These are phyloP conservation scores for Colletotrichum echinochloae DNA, from an alignment of 2,329 filamentous ascomycete species.

Conservation along the genomic window DNA sequence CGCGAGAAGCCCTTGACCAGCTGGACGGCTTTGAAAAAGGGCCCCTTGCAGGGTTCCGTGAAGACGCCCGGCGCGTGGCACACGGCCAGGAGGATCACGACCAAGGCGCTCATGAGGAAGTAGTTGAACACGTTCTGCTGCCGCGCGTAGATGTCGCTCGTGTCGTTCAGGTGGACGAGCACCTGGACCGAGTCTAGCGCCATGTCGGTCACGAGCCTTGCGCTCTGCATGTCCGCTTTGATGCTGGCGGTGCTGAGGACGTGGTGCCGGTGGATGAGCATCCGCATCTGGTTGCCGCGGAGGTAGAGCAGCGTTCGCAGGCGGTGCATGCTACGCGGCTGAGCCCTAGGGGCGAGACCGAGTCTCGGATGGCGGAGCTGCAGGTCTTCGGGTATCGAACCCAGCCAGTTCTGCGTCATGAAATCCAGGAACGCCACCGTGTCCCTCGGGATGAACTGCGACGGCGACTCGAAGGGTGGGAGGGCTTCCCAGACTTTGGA, in stretches of 20 bases:
- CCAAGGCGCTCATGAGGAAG: conserved; percentile 54
- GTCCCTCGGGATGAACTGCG: conserved; percentile 52
- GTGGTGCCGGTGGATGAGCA: conserved; percentile 58
- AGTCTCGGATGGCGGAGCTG: conserved; percentile 53
- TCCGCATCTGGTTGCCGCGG: conserved; percentile 59
- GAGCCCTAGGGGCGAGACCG: conserved; percentile 47
- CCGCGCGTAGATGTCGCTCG: conserved; percentile 53
- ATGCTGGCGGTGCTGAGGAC: conserved; percentile 55
- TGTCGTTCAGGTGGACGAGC: conserved; percentile 51
- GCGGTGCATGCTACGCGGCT: conserved; percentile 54
- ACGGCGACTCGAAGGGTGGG: conserved; percentile 50
- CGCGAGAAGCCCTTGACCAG: conserved; percentile 50
- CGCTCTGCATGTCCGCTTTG: conserved; percentile 49
- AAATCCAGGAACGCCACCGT: conserved; percentile 55
- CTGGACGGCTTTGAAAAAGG: conserved; percentile 49
- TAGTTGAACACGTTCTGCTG: conserved; percentile 56
- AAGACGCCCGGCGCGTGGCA: conserved; percentile 58
- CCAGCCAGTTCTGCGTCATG: conserved; percentile 58
- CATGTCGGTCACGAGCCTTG: conserved; percentile 55
- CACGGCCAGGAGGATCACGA: conserved; percentile 57
- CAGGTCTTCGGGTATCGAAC: conserved; percentile 57
- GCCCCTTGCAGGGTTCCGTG: conserved; percentile 50
- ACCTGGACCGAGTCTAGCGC: conserved; percentile 50
- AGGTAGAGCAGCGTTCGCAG: conserved; percentile 58
- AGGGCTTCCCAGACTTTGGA: conserved; percentile 61